These are phyloP conservation scores for Xylariaceae sp. DNA, from an alignment of 2,329 filamentous ascomycete genomes.

Conservation along the genomic window DNA sequence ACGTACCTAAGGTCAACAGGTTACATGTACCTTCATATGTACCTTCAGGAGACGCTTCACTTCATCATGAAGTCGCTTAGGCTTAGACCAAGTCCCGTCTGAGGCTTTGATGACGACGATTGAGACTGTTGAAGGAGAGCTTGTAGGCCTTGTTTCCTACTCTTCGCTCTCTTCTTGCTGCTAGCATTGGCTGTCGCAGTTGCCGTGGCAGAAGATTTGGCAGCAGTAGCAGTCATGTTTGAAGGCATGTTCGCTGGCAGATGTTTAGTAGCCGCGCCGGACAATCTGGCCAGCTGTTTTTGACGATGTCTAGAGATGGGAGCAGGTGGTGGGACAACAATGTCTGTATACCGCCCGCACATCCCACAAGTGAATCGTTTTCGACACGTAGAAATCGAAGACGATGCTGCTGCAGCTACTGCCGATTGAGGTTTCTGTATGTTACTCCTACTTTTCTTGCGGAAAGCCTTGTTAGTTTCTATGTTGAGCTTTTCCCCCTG, in stretches of 20 bases:
- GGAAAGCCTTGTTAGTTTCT: constrained; percentile 49
- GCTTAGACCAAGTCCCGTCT: constrained; percentile 48
- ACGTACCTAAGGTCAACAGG: too few species aligned
- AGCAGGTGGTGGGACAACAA: constrained; percentile 44
- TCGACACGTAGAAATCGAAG: too few species aligned
- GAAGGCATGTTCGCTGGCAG: constrained; percentile 37
- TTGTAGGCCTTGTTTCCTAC: constrained; percentile 66
- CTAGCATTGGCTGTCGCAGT: constrained; percentile 49
- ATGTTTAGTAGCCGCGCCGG: constrained; percentile 27
- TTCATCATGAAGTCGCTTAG: constrained; percentile 59
- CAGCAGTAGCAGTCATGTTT: constrained; percentile 12
- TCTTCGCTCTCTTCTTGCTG: constrained; percentile 68
- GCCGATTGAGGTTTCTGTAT: constrained; percentile 1
- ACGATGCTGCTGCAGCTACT: constrained; percentile 3
- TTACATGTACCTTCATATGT: neutral
- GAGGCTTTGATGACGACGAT: constrained; percentile 39
- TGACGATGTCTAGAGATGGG: constrained; percentile 29
- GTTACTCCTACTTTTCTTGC: constrained; percentile 37
- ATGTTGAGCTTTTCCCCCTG: constrained; percentile 47
- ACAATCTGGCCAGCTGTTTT: constrained; percentile 34
- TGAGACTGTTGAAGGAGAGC: constrained; percentile 61
- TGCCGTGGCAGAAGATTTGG: constrained; percentile 33
- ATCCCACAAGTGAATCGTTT: constrained; percentile 50
- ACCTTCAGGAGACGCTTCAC: constrained; percentile 12
- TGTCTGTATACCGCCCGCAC: constrained; percentile 48